These are phyloP conservation scores for Stellera chamaejasme DNA, from an alignment of 345 rosid species.

Conservation along the genomic window DNA sequence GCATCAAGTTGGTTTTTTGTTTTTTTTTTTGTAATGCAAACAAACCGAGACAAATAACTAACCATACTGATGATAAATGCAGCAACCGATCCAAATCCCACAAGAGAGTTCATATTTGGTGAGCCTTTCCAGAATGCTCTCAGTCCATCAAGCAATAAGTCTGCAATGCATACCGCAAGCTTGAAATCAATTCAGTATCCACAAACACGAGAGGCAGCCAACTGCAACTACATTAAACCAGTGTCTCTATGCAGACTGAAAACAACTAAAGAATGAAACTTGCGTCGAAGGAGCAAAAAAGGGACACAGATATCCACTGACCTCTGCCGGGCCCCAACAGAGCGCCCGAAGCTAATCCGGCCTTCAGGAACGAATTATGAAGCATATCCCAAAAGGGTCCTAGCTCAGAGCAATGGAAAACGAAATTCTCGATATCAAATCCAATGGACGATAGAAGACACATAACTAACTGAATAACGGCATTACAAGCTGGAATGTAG, in stretches of 20 bases:
- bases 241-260: too few relatives aligned
- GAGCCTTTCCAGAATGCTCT: conserved; percentile 76
- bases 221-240: too few relatives aligned
- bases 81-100: conserved; percentile 80
- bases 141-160: conserved; percentile 73
- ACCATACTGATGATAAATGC: conserved; percentile 84
- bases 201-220: too few relatives aligned
- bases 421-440: conserved; percentile 4
- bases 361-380: conserved; percentile 80
- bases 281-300: not conserved
- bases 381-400: conserved; percentile 69
- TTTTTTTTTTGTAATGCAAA: conserved; percentile 2
- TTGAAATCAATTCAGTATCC: conserved; percentile 4
- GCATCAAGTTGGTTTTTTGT: conserved; percentile 11
- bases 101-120: conserved; percentile 94
- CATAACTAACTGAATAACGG: not conserved
- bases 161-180: conserved; percentile 30
- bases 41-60: conserved; percentile 16
- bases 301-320: conserved; percentile 17
- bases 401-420: conserved; percentile 17
- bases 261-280: too few relatives aligned
- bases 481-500: not conserved
- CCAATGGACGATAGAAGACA: not conserved
- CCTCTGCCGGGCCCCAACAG: conserved; percentile 96
- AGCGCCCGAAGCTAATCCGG: conserved; percentile 75